Base-by-base conservation (phyloP, 352 stramenopile species). In the Globisporangium nagaii region DNA sequence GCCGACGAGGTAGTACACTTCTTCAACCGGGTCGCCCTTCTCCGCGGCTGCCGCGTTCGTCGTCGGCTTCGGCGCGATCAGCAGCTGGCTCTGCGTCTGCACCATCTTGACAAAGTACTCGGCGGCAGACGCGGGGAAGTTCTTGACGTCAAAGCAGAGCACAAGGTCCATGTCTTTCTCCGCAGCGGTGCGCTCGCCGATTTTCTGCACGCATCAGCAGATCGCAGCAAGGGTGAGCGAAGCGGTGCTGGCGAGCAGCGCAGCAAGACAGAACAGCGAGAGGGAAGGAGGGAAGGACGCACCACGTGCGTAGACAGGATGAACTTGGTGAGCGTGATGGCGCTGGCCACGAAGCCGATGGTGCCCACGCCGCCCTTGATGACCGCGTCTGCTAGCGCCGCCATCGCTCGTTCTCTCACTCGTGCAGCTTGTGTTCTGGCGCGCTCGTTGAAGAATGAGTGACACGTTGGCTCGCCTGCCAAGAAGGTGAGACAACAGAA, bases 251-350 rank as follows among this genome's bases (percentile, higher is more conserved):
- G n/a, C n/a, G n/a, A n/a, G n/a, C n/a, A n/a, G n/a, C n/a, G n/a
- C n/a, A n/a, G n/a, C n/a, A n/a, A n/a, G n/a, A n/a, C 3, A 22
- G 12, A 25, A 54, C 1, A 44, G 35, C 4, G 35, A 68, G 25
- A 49, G 56, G 4, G 4, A 56, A 36, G 44, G 19, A 61, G 19
- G 31, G 1, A 54, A 22, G 35, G 7, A 62, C 55, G 30, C 47
- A 90, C 79, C 75, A 90, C 73, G 8, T 78, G 70, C 30, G 81
- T 88, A 20, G 73, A 71, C 42, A 83, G 54, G 50, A 93, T 86
- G 68, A 90, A 93, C 71, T 89, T 90, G 61, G 75, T 79, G 39
- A 93, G 72, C 66, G 78, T 85, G 62, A 78, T 78, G 53, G 78
- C 79, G 47, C 79, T 93, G 42, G 76, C 79, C 17, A 86, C 52